Evolutionary conservation across 1,284 basidiomycete genomes (phyloP), one percentile per base, ranked within the genome.

Genomic region (Puccinia hordei): DNA sequence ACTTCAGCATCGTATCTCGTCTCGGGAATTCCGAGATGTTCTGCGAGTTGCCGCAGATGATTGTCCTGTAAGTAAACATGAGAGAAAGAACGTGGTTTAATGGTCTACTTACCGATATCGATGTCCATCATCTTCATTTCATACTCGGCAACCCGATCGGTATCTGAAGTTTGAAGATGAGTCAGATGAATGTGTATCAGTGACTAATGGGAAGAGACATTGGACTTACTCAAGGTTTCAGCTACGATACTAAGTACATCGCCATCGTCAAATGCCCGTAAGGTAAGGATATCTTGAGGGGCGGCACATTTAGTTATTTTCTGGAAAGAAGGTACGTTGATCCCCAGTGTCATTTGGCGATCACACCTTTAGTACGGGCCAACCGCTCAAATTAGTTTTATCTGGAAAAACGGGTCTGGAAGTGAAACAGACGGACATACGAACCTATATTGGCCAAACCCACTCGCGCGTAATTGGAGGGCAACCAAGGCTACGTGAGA

Each of bases 121-220:
- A 99, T 99, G 85, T 99, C 97, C 95, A 99, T 98, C 78, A 99
- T 90, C 87, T 98, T 99, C 91, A 99, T 94, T 84, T 98, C 95
- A 87, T 98, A 99, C 86, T 99, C 94, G 33, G 94, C 95, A 77
- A 99, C 92, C 79, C 97, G 91, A 87, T 98, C 96, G 13, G 92
- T 90, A 87, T 92, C 94, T 96, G 83, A 55, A 80, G 38, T 38
- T 46, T n/a, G 46, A 73, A 49, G 44, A 53, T 68, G 38, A 35
- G 77, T 44, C 81, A 81, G 66, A 73, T 83, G 30, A 83, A 80
- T 35, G 17, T 49, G 5, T 38, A 44, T 51, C 27, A 46, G 27
- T 66, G 63, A 61, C 35, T 24, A 72, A 82, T 72, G 22, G 72
- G 22, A 83, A 81, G n/a, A 82, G 82, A 63, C 80, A 9, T 53